Base-by-base conservation (phyloP, 495 filamentous ascomycete genomes). In the Pyronema domesticum region DNA sequence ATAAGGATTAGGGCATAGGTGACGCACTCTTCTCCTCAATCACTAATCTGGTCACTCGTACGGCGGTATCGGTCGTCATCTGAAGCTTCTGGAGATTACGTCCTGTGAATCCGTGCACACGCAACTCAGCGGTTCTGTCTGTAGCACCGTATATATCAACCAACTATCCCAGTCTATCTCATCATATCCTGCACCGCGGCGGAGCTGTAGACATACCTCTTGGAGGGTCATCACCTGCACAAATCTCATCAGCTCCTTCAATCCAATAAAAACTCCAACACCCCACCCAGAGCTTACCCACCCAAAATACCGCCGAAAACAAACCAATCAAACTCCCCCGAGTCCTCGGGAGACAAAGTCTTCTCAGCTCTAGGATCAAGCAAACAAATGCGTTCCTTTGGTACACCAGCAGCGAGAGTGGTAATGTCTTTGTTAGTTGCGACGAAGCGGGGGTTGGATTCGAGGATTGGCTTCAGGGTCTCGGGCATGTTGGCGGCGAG, bases 51-150 rank as follows among this genome's bases (percentile, higher is more conserved):
- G 91, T 95, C 8, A 95, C 91, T 55, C 91, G 74, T 36, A 94
- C 91, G 0, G 91, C 91, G 14, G 91, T 98, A 68, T 98, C 91
- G 0, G 91, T 98, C 7, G 91, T 96, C 91, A 98, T 96, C 69
- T 98, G 91, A 60, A 88, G 79, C 13, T 89, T 86, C 0, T 93
- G 93, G 44, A 98, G 73, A 56, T 89, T 77, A 53, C 91, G 81
- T 44, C 89, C 88, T 58, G 80, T 72, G 63, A 89, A 98, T 19
- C 93, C 93, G 67, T 94, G 93, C 65, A 84, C 86, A 19, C 91
- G 79, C 47, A 98, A 72, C 65, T 98, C 91, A 9, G 84, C 85
- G 1, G 91, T 98, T 40, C 91, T 80, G 69, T 98, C 93, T 94
- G 48, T 39, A 10, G 1, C 1, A 3, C 11, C 2, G 15, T 19